A percentile compares a stretch with the other conserved stretches of the same genome.
phyloP scores from a whole-genome alignment of 2,329 filamentous ascomycete species.

The Phialemoniopsis sp. region DNA sequence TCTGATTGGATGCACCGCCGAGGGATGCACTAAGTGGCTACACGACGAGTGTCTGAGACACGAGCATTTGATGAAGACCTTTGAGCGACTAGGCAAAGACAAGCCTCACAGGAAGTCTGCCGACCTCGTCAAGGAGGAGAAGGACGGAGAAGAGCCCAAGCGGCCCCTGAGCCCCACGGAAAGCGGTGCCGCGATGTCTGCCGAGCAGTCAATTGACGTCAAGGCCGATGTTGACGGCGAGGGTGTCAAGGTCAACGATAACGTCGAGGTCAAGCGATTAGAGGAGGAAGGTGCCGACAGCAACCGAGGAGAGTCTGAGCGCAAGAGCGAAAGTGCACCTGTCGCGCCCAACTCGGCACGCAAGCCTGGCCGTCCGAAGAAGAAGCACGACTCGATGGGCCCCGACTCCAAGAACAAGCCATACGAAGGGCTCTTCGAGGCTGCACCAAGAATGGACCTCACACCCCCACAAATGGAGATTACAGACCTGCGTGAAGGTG shows the following conservation, averaged over 20 bases:
- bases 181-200: conserved; percentile 41
- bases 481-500: conserved; percentile 41
- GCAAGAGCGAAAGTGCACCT: conserved; percentile 1
- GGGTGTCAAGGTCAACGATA: conserved; percentile 24
- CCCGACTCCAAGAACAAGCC: conserved; percentile 31
- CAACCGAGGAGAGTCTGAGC: conserved; percentile 8
- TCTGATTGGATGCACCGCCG: conserved; percentile 52
- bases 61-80: conserved; percentile 46
- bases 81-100: conserved; percentile 42
- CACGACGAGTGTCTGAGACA: conserved; percentile 60
- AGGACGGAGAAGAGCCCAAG: conserved; percentile 32
- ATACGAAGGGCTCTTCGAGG: conserved; percentile 49
- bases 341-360: conserved; percentile 10
- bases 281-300: conserved; percentile 13
- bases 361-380: conserved; percentile 24
- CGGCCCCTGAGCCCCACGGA: conserved; percentile 49
- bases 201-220: conserved; percentile 48
- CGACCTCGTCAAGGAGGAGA: conserved; percentile 29
- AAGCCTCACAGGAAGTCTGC: conserved; percentile 39
- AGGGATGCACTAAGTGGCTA: conserved; percentile 55
- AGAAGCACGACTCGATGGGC: conserved; percentile 20
- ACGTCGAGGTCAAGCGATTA: conserved; percentile 27
- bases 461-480: conserved; percentile 47
- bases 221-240: conserved; percentile 36
- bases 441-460: conserved; percentile 39